These are phyloP conservation scores for Hortaea sp. DNA, from an alignment of 2,329 filamentous ascomycete genomes.

Conservation along the genomic window DNA sequence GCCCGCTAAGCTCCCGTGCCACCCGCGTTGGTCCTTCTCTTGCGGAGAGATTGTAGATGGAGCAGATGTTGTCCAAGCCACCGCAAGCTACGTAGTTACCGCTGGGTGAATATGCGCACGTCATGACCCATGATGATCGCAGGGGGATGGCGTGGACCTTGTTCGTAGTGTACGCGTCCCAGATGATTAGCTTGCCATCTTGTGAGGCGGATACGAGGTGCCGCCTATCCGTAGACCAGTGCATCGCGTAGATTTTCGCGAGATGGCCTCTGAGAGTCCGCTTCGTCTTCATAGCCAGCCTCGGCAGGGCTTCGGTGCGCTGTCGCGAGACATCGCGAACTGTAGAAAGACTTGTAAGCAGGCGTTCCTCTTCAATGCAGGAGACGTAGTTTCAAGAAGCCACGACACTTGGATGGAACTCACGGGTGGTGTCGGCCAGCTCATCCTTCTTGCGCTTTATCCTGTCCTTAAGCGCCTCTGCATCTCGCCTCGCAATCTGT, in stretches of 20 bases:
- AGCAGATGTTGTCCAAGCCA: constrained; percentile 98
- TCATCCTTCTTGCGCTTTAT: constrained; percentile 99
- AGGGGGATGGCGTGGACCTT: constrained; percentile 98
- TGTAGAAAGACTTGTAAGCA: constrained; percentile 29
- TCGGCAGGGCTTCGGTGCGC: constrained; percentile 82
- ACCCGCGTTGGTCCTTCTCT: constrained; percentile 95
- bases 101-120: constrained; percentile 94
- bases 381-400: not conserved
- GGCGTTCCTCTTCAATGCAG: not conserved
- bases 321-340: constrained; percentile 88
- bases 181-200: constrained; percentile 98
- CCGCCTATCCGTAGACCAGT: constrained; percentile 97
- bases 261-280: constrained; percentile 94
- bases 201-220: constrained; percentile 97
- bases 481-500: constrained; percentile 95
- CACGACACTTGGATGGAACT: constrained; percentile 33
- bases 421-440: constrained; percentile 93
- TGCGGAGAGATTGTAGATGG: constrained; percentile 97
- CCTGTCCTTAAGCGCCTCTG: constrained; percentile 92
- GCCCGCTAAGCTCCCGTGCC: constrained; percentile 87
- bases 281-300: constrained; percentile 95
- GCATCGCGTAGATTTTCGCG: constrained; percentile 99
- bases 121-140: constrained; percentile 99
- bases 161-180: constrained; percentile 99
- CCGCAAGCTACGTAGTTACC: constrained; percentile 98